A percentile compares a stretch with the other conserved stretches of the same genome.
These are phyloP conservation scores for Fusarium nanum DNA, from an alignment of 2,329 filamentous ascomycete genomes.

Conservation along the genomic window DNA sequence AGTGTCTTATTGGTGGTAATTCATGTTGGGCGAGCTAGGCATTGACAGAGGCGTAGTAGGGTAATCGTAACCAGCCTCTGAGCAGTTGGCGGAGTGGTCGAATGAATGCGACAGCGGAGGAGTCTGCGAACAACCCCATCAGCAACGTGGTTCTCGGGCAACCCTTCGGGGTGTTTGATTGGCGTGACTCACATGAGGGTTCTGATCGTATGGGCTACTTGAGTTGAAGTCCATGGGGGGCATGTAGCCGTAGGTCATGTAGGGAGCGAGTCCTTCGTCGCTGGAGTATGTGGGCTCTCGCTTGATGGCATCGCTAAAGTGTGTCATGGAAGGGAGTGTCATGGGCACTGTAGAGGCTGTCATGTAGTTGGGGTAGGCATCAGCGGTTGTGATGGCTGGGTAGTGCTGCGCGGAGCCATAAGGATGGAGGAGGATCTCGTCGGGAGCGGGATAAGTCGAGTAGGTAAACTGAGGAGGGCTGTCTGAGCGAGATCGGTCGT, in stretches of 20 bases:
- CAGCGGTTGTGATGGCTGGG: slow-evolving; percentile 62
- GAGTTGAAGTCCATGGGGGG: slow-evolving; percentile 72
- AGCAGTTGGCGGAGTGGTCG: slow-evolving; percentile 73
- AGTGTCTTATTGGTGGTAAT: slow-evolving; percentile 44
- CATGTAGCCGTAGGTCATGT: slow-evolving; percentile 75
- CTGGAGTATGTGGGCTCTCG: slow-evolving; percentile 66
- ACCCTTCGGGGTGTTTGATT: slow-evolving; percentile 54
- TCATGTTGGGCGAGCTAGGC: slow-evolving; percentile 72
- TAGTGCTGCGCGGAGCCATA: slow-evolving; percentile 67
- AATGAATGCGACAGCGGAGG: slow-evolving; percentile 81
- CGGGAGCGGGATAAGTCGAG: slow-evolving; percentile 73
- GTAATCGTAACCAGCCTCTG: slow-evolving; percentile 71
- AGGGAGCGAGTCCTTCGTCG: slow-evolving; percentile 71
- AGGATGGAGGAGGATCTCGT: slow-evolving; percentile 70
- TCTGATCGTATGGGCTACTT: slow-evolving; percentile 72
- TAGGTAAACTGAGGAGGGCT: slow-evolving; percentile 77
- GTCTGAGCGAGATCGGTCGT: slow-evolving; percentile 75
- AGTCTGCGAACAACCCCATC: slow-evolving; percentile 70
- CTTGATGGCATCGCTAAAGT: slow-evolving; percentile 74
- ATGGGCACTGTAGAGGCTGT: slow-evolving; percentile 63
- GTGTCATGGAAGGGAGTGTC: slow-evolving; percentile 73
- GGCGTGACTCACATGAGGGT: slow-evolving; percentile 77
- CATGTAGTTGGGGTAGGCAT: slow-evolving; percentile 68
- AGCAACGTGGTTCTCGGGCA: slow-evolving; percentile 60
- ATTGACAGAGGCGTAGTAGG: slow-evolving; percentile 80